Base-by-base conservation (phyloP, 2,329 filamentous ascomycete genomes). In the Fusarium papillatum region DNA sequence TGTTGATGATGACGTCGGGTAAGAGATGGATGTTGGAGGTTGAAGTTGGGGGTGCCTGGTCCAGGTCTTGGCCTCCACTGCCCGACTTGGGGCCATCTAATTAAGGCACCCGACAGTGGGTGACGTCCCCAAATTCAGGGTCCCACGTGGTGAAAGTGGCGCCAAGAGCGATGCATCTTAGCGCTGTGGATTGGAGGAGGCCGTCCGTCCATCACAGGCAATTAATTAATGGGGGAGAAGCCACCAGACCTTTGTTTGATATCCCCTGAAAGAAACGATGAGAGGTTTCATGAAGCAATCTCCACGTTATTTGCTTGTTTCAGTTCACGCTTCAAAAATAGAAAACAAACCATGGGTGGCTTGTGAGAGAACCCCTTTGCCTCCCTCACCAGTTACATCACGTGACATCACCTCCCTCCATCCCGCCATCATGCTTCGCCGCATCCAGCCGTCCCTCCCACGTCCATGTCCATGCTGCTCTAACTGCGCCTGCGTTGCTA, bases 91-190 rank as follows among this genome's bases (percentile, higher is more conserved):
- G 65, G 57, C 48, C 69, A 73, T 68, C 76, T 71, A 77, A 69
- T 77, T 75, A 73, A 57, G 74, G 64, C 72, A 41, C 64, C 68
- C 17, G 26, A 31, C 74, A 68, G 74, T 75, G 74, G 70, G 53
- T 78, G 70, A 68, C 63, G 55, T 70, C 61, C 75, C 76, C 55
- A 62, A 77, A 74, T 71, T 62, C 70, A 76, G 72, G 76, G 76
- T 76, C 76, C 59, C 64, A 69, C 59, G 46, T 69, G 41, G 74
- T 76, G 74, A 72, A 77, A 75, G 74, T 75, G 69, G 74, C 74
- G 74, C 74, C 74, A 76, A 77, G 74, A 77, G 48, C 60, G 68
- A 67, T 74, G 61, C 68, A 43, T 43, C 73, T 71, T 68, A n/a
- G 64, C 50, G 64, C 64, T 66, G 39, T 31, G 53, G 64, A 60